Evolutionary conservation across 805 yeast genomes (phyloP).

Genomic region (Saccharomycopsis sp.): DNA sequence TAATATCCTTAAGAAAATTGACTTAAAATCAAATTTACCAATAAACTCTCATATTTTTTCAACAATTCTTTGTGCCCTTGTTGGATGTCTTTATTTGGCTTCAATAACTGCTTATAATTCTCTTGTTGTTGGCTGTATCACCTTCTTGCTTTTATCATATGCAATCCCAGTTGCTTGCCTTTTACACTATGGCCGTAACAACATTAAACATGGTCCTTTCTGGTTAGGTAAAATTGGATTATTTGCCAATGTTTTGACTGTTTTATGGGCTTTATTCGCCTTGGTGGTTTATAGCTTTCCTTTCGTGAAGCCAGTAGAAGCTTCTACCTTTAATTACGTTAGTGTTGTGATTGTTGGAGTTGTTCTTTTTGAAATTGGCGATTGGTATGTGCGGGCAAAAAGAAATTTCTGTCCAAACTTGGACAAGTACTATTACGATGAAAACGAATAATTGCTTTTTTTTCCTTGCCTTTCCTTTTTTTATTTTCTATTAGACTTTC

Average conservation of each 20-base stretch:
- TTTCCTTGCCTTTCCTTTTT: neutral
- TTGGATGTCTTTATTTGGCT: conserved; percentile 58
- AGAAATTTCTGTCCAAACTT: conserved; percentile 22
- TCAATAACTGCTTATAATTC: conserved; percentile 64
- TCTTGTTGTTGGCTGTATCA: conserved; percentile 53
- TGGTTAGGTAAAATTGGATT: conserved; percentile 55
- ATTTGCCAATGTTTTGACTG: conserved; percentile 41
- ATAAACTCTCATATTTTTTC: conserved; percentile 53
- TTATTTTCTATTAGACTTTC: neutral
- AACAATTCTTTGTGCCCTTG: conserved; percentile 42
- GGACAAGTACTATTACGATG: conserved; percentile 20
- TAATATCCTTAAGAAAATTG: conserved; percentile 41
- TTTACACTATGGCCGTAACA: conserved; percentile 42
- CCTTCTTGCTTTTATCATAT: conserved; percentile 52
- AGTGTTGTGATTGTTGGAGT: conserved; percentile 47
- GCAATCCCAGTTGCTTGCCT: conserved; percentile 46
- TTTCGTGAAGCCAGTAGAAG: conserved; percentile 50
- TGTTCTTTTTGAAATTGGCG: conserved; percentile 36
- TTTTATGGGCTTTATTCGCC: conserved; percentile 54
- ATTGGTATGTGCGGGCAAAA: conserved; percentile 43
- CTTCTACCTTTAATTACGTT: conserved; percentile 62
- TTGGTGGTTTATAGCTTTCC: conserved; percentile 62
- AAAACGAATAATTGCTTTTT: conserved; percentile 7
- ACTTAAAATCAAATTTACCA: conserved; percentile 45
- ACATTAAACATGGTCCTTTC: conserved; percentile 56